phyloP scores from a whole-genome alignment of 768 basidiomycete species.

The Mycena filopes region DNA sequence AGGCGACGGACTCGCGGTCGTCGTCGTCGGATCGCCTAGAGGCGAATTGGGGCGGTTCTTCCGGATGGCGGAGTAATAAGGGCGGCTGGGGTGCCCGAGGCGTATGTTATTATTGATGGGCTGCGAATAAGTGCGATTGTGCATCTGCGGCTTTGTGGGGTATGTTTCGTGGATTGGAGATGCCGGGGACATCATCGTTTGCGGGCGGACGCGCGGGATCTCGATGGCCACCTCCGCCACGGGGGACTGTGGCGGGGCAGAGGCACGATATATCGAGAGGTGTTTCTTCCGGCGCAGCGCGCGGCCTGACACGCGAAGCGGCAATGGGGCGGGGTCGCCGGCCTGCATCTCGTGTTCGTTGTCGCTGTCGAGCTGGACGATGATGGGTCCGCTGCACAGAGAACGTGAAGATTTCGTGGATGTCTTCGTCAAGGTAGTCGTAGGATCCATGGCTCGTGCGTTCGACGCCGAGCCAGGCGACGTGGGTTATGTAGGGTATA shows the following conservation, averaged over 20 bases:
- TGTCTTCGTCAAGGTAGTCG: conserved; percentile 22
- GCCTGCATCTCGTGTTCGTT: conserved; percentile 9
- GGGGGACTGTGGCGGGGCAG: conserved; percentile 29
- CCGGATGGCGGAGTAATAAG: conserved; percentile 67
- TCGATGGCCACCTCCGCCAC: conserved; percentile 27
- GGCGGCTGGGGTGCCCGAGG: conserved; percentile 62
- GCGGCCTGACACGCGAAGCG: conserved; percentile 15
- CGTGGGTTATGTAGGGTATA: neutral
- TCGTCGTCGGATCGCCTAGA: conserved; percentile 25
- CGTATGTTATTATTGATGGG: conserved; percentile 40
- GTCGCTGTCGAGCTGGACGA: conserved; percentile 22
- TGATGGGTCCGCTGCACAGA: conserved; percentile 13
- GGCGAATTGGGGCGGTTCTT: conserved; percentile 50
- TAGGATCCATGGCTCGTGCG: conserved; percentile 20
- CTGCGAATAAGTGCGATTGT: conserved; percentile 39
- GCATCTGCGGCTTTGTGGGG: conserved; percentile 21
- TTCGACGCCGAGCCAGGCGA: conserved; percentile 19
- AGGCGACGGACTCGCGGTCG: too few relatives aligned
- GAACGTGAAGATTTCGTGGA: conserved; percentile 33
- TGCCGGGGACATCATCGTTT: conserved; percentile 28
- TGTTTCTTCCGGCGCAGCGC: conserved; percentile 30
- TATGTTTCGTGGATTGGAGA: conserved; percentile 12
- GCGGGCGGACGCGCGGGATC: conserved; percentile 25
- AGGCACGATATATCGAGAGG: conserved; percentile 28
- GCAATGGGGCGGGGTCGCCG: conserved; percentile 1